These are phyloP conservation scores for Tylopilus rubrobrunneus DNA, from an alignment of 768 basidiomycete genomes.

Conservation along the genomic window DNA sequence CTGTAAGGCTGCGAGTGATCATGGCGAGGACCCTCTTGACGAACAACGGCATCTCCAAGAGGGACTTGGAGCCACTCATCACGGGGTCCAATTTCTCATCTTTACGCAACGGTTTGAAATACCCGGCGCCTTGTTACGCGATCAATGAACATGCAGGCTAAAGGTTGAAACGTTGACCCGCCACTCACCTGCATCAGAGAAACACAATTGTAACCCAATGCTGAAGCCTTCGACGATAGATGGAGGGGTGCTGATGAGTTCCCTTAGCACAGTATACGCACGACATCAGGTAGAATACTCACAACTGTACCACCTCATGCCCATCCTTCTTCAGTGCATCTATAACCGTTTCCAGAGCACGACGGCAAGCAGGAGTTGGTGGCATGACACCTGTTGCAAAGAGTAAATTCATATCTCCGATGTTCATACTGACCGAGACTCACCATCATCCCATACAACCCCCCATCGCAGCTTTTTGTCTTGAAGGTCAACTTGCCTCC, in stretches of 20 bases:
- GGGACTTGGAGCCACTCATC: slow-evolving; percentile 20
- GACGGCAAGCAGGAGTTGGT: slow-evolving; percentile 38
- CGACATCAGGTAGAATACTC: slow-evolving; percentile 8
- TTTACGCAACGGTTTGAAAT: slow-evolving; percentile 34
- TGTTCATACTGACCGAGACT: neutral
- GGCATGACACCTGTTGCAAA: slow-evolving; percentile 31
- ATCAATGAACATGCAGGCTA: neutral
- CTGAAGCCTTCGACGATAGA: slow-evolving; percentile 45
- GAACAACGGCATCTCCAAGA: slow-evolving; percentile 28
- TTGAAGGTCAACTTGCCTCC: slow-evolving; percentile 34
- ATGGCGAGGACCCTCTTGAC: slow-evolving; percentile 43
- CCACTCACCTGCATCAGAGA: slow-evolving; percentile 51
- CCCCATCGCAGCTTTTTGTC: slow-evolving; percentile 38
- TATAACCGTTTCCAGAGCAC: slow-evolving; percentile 34
- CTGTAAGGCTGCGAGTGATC: slow-evolving; percentile 30
- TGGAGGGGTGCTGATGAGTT: slow-evolving; percentile 38
- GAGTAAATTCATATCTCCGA: neutral
- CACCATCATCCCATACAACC: slow-evolving; percentile 41
- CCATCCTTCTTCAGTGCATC: slow-evolving; percentile 35
- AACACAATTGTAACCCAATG: slow-evolving; percentile 51
- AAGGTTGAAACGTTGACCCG: neutral
- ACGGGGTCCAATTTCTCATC: slow-evolving; percentile 34
- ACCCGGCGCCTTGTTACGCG: slow-evolving; percentile 38
- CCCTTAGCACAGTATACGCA: neutral
- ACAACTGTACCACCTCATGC: slow-evolving; percentile 41